These are phyloP conservation scores for Dactylellina cionopaga DNA, from an alignment of 2,329 filamentous ascomycete genomes.

Conservation along the genomic window DNA sequence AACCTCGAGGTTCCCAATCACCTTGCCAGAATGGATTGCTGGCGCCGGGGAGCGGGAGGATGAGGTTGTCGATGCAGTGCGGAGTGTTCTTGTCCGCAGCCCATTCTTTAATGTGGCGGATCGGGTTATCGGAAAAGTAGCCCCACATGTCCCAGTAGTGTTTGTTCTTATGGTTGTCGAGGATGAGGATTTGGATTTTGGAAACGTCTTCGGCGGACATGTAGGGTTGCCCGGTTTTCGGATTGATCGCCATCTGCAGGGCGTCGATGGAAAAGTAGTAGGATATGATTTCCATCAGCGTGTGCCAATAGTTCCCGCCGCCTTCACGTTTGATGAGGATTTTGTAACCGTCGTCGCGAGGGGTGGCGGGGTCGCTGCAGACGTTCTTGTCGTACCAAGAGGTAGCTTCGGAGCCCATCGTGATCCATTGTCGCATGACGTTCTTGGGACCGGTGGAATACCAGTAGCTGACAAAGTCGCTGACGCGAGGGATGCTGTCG, in stretches of 20 bases:
- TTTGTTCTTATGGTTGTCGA: constrained; percentile 60
- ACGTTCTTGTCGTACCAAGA: constrained; percentile 6
- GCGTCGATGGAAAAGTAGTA: constrained; percentile 59
- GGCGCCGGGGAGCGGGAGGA: constrained; percentile 62
- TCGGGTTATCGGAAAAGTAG: constrained; percentile 59
- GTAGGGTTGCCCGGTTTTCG: constrained; percentile 52
- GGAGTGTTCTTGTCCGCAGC: constrained; percentile 9
- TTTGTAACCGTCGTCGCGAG: constrained; percentile 44
- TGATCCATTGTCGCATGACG: constrained; percentile 55
- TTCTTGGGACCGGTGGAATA: constrained; percentile 58
- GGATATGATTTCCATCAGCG: constrained; percentile 60
- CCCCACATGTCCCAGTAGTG: constrained; percentile 61
- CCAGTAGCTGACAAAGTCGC: constrained; percentile 57
- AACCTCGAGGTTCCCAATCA: constrained; percentile 60
- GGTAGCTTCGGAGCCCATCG: constrained; percentile 15
- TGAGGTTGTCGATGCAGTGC: constrained; percentile 57
- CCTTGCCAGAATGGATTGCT: constrained; percentile 63
- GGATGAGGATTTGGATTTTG: constrained; percentile 59
- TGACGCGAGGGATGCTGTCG: constrained; percentile 32
- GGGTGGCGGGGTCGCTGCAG: constrained; percentile 18
- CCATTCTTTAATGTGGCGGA: constrained; percentile 58
- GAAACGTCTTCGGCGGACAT: constrained; percentile 53
- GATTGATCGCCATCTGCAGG: constrained; percentile 57
- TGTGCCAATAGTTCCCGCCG: constrained; percentile 59
- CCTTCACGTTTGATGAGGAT: constrained; percentile 61